Conservation (phyloP, 345 rosid genomes). For the Geranium brycei region DNA sequence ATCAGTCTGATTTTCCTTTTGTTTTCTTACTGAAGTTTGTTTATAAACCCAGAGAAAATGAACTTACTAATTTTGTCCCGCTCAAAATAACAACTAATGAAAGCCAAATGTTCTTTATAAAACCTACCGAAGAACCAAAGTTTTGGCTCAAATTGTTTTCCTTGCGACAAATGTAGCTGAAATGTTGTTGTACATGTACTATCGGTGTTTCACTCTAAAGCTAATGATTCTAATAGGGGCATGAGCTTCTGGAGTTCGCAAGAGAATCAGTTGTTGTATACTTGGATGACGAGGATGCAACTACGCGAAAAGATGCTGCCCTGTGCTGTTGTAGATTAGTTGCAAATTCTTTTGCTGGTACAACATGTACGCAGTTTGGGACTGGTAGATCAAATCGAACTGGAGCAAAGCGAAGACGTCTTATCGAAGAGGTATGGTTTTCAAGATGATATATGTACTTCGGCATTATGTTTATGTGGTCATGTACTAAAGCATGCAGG, state of each 20-base stretch:
- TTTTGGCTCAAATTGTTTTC: not conserved
- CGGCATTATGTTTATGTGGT: too few relatives aligned
- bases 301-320: constrained; percentile 84
- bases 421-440: constrained; percentile 70
- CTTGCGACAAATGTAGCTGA: not conserved
- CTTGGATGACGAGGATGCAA: constrained; percentile 89
- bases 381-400: constrained; percentile 61
- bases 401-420: constrained; percentile 69
- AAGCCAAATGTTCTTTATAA: not conserved
- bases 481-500: too few relatives aligned
- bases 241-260: constrained; percentile 79
- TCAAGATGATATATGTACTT: not conserved
- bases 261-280: constrained; percentile 77
- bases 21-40: too few relatives aligned
- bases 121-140: not conserved
- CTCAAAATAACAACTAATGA: not conserved
- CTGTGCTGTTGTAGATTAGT: constrained; percentile 82
- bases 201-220: not conserved
- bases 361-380: constrained; percentile 38
- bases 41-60: too few relatives aligned
- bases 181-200: not conserved
- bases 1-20: not conserved
- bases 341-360: constrained; percentile 64
- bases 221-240: constrained; percentile 21
- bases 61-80: not conserved